Conservation (phyloP, 495 filamentous ascomycete genomes). For the Penicillium herquei region DNA sequence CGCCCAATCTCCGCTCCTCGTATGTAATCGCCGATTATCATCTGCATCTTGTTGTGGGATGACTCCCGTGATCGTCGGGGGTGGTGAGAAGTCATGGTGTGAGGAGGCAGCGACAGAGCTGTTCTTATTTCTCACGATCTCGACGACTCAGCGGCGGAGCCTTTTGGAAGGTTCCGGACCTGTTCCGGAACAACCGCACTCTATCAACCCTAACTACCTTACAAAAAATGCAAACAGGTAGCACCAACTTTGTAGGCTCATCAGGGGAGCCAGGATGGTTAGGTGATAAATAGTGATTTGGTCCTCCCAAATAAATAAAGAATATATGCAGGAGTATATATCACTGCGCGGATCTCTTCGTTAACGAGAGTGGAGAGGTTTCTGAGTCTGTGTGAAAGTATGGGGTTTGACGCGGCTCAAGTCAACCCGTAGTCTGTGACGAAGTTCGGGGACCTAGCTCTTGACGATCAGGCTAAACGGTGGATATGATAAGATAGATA, state of each 20-base stretch:
- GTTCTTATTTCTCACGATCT: constrained; percentile 1
- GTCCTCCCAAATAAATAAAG: background rate
- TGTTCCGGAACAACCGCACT: constrained; percentile 18
- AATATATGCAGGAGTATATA: no score
- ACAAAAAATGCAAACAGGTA: constrained; percentile 24
- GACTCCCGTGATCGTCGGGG: constrained; percentile 46
- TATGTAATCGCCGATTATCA: constrained; percentile 72
- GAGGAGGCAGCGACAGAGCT: constrained; percentile 14
- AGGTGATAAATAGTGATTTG: constrained; percentile 6
- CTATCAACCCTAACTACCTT: constrained; percentile 44
- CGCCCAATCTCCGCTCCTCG: constrained; percentile 85
- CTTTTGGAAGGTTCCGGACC: constrained; percentile 6
- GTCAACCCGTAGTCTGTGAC: background rate
- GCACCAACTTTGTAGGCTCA: constrained; percentile 33
- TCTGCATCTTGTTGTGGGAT: constrained; percentile 44
- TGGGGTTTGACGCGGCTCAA: constrained; percentile 13
- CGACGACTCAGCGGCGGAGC: constrained; percentile 6
- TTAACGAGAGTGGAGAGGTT: constrained; percentile 10
- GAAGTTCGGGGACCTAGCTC: background rate
- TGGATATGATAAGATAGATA: background rate
- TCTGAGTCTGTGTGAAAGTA: constrained; percentile 2
- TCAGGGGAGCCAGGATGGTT: constrained; percentile 27
- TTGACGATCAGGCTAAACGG: constrained; percentile 1
- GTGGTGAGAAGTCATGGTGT: constrained; percentile 40
- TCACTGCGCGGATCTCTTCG: constrained; percentile 10